Conservation (phyloP, 805 yeast genomes). For the Hanseniaspora osmophila region DNA sequence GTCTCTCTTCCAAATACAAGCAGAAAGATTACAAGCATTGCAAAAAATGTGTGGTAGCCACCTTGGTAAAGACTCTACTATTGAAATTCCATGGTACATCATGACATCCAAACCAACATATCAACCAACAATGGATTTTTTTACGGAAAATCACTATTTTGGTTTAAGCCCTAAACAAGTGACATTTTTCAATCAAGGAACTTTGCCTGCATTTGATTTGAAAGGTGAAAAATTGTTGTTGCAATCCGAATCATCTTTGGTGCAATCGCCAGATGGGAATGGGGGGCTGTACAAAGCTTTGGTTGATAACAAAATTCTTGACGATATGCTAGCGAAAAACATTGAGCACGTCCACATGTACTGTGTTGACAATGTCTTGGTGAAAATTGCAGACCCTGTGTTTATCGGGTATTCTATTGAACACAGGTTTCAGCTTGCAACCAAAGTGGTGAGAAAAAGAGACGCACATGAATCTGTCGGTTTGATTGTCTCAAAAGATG, state of each 20-base stretch:
- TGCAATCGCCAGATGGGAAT: constrained; percentile 93
- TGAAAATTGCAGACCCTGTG: constrained; percentile 84
- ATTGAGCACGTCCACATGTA: constrained; percentile 89
- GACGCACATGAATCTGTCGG: constrained; percentile 85
- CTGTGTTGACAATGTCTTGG: constrained; percentile 90
- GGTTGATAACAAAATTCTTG: constrained; percentile 43
- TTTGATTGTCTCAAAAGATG: constrained; percentile 58
- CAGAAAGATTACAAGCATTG: constrained; percentile 61
- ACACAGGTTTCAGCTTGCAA: constrained; percentile 59
- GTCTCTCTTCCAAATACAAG: constrained; percentile 82
- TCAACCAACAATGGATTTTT: constrained; percentile 56
- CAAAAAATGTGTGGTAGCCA: constrained; percentile 30
- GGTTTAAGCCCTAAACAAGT: constrained; percentile 53
- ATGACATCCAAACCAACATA: constrained; percentile 93
- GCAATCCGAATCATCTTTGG: constrained; percentile 33
- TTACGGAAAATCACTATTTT: constrained; percentile 46
- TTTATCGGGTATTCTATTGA: constrained; percentile 68
- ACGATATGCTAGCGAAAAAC: constrained; percentile 52
- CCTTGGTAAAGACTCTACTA: background rate
- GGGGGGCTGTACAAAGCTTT: constrained; percentile 92
- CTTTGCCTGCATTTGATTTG: constrained; percentile 71
- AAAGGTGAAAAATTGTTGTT: constrained; percentile 60
- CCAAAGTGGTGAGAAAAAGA: constrained; percentile 89
- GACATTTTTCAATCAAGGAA: constrained; percentile 84
- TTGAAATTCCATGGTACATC: constrained; percentile 63